Evolutionary conservation across 2,329 filamentous ascomycete species (phyloP).

Genomic region (Fusarium piperis): DNA sequence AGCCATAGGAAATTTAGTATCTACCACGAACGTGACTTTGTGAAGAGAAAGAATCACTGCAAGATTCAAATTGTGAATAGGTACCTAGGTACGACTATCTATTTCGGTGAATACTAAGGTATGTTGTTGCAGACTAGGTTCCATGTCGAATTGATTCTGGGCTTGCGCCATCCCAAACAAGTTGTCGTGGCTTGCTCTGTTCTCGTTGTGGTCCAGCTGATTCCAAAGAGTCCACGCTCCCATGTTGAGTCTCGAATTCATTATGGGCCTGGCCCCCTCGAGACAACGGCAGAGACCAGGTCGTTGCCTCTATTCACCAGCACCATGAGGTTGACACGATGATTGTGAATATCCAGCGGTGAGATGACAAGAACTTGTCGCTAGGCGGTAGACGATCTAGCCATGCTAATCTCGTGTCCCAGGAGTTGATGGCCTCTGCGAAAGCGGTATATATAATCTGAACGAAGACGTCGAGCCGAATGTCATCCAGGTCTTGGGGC

Average conservation of each 20-base stretch:
- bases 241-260: too few species aligned
- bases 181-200: too few species aligned
- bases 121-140: background rate
- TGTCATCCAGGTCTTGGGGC: background rate
- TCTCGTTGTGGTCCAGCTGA: background rate
- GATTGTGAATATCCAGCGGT: background rate
- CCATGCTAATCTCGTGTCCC: background rate
- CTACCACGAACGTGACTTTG: rapidly evolving
- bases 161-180: too few species aligned
- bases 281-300: background rate
- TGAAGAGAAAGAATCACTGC: background rate
- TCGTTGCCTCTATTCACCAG: background rate
- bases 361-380: background rate
- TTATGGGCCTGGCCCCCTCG: background rate
- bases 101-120: background rate
- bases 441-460: background rate
- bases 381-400: background rate
- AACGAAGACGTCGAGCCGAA: background rate
- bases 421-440: background rate
- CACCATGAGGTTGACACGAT: background rate
- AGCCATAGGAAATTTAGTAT: background rate
- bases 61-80: background rate
- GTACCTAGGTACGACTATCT: background rate
- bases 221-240: too few species aligned
- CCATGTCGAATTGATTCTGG: too few species aligned